A percentile compares a stretch with the other conserved stretches of the same genome.
phyloP scores from a whole-genome alignment of 2,329 filamentous ascomycete genomes.

The Fusarium sp. region DNA sequence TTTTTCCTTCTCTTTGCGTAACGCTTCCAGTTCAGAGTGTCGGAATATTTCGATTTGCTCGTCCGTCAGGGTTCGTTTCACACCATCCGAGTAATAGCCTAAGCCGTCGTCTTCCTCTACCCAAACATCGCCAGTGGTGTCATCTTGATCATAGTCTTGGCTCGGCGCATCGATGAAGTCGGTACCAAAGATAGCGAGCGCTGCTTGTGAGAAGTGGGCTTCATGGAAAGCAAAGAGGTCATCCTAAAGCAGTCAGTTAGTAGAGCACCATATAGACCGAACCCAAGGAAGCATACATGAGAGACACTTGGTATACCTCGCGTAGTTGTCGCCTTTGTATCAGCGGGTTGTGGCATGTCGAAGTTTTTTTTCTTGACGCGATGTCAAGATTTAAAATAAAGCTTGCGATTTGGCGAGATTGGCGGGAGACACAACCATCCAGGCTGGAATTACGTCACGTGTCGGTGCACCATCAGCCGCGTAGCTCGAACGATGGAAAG shows the following conservation, averaged over 20 bases:
- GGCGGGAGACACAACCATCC: constrained; percentile 25
- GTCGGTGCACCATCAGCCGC: constrained; percentile 22
- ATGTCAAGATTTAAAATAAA: constrained; percentile 11
- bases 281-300: constrained; percentile 35
- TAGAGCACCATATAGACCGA: background rate
- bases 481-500: background rate
- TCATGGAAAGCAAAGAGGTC: constrained; percentile 70
- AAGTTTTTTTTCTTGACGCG: constrained; percentile 15
- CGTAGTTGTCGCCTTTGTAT: constrained; percentile 24
- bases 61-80: constrained; percentile 89
- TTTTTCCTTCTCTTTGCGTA: constrained; percentile 72
- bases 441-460: constrained; percentile 41
- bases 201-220: constrained; percentile 67
- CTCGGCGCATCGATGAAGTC: constrained; percentile 58
- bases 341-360: constrained; percentile 41
- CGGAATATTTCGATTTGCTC: constrained; percentile 92
- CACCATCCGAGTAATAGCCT: constrained; percentile 88
- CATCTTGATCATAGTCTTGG: constrained; percentile 45
- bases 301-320: constrained; percentile 46
- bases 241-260: constrained; percentile 60
- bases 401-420: constrained; percentile 29
- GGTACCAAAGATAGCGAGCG: constrained; percentile 60
- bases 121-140: constrained; percentile 50
- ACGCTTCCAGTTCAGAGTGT: constrained; percentile 83
- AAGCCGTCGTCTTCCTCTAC: constrained; percentile 76